Conservation (phyloP, 805 yeast species). For the Yarrowia osloensis region DNA sequence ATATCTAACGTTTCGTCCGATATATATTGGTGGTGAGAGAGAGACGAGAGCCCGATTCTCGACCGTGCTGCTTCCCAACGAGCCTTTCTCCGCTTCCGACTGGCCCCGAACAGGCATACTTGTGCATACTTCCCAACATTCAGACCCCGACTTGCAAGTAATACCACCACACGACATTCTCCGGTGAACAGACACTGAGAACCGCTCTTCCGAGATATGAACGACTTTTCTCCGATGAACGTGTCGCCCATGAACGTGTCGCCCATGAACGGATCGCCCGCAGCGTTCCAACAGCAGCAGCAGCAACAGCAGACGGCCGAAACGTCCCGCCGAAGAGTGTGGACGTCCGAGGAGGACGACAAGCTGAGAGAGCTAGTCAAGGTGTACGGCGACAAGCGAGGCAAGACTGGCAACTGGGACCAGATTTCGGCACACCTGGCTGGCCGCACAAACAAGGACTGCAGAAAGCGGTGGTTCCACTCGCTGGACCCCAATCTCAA, state of each 20-base stretch:
- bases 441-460: slow-evolving; percentile 70
- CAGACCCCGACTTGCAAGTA: too few relatives aligned
- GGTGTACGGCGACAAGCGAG: slow-evolving; percentile 51
- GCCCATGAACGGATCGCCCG: slow-evolving; percentile 23
- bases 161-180: too few relatives aligned
- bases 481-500: slow-evolving; percentile 79
- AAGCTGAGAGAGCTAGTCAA: slow-evolving; percentile 48
- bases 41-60: background rate
- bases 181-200: background rate
- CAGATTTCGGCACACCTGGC: slow-evolving; percentile 43
- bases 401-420: slow-evolving; percentile 48
- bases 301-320: background rate
- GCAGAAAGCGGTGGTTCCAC: slow-evolving; percentile 84
- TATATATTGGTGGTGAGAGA: background rate
- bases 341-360: slow-evolving; percentile 78
- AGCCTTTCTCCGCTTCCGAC: background rate
- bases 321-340: slow-evolving; percentile 42
- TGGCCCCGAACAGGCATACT: background rate
- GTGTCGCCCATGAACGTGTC: slow-evolving; percentile 25
- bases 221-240: slow-evolving; percentile 29
- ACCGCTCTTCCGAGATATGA: background rate
- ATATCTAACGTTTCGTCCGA: background rate
- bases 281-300: slow-evolving; percentile 2
- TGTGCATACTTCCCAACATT: background rate
- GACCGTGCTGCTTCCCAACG: background rate